A percentile compares a stretch with the other conserved stretches of the same genome.
Conservation (phyloP, 2,329 filamentous ascomycete species). For the Aspergillus vadensis region DNA sequence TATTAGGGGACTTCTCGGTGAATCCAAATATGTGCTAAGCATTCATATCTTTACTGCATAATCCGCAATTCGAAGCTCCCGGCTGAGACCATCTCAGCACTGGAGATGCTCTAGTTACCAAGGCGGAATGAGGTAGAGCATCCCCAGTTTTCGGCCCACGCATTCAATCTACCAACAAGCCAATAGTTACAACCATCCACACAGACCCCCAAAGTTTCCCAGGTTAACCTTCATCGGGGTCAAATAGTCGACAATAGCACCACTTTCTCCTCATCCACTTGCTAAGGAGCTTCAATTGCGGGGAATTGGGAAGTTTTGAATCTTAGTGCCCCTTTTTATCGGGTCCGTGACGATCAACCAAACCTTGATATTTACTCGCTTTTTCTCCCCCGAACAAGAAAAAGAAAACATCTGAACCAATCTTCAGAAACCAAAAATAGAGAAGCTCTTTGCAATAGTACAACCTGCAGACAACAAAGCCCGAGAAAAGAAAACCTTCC, state of each 20-base stretch:
- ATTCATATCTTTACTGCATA: neutral
- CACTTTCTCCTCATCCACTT: neutral
- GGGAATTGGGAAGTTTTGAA: neutral
- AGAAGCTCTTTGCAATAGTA: neutral
- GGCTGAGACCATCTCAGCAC: neutral
- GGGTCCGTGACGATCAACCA: neutral
- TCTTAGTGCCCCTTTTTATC: neutral
- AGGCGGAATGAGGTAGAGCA: too few relatives aligned
- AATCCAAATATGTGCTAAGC: too few relatives aligned
- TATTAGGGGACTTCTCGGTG: too few relatives aligned
- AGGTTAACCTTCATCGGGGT: neutral
- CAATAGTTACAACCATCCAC: neutral
- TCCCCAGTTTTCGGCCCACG: too few relatives aligned
- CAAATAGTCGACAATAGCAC: slow-evolving; percentile 1
- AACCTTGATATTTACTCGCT: neutral
- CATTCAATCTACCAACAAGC: neutral
- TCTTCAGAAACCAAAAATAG: neutral
- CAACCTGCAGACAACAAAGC: neutral
- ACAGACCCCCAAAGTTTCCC: neutral
- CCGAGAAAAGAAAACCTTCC: neutral
- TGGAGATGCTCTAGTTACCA: neutral
- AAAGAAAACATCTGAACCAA: neutral
- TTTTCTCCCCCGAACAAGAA: neutral
- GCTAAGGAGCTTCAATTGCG: neutral
- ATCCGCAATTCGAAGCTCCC: neutral